Percentiles rank a stretch among this genome's conserved stretches.
phyloP scores from a whole-genome alignment of 805 yeast genomes.

The Spathaspora girioi region DNA sequence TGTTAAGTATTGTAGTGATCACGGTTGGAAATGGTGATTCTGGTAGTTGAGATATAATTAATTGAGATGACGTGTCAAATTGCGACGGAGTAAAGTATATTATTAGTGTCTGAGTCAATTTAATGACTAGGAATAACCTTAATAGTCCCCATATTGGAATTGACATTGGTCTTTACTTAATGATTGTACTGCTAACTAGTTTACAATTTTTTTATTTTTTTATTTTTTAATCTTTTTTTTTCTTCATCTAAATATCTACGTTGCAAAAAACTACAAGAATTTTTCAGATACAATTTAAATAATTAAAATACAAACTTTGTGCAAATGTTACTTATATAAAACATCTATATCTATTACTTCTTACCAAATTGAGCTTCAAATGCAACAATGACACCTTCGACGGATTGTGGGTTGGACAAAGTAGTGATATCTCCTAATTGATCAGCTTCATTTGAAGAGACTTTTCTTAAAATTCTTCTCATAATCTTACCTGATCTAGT shows the following conservation, averaged over 20 bases:
- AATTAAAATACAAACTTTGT: not conserved
- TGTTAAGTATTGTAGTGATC: slow-evolving; percentile 32
- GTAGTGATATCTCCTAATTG: slow-evolving; percentile 79
- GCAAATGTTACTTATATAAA: not conserved
- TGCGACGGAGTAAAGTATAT: slow-evolving; percentile 39
- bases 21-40: slow-evolving; percentile 1
- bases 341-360: slow-evolving; percentile 21
- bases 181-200: not conserved
- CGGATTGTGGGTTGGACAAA: slow-evolving; percentile 72
- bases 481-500: slow-evolving; percentile 84
- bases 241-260: not conserved
- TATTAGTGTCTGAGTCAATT: slow-evolving; percentile 35
- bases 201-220: no score
- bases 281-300: not conserved
- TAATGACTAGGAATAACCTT: slow-evolving; percentile 24
- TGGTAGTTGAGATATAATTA: slow-evolving; percentile 21
- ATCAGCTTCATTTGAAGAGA: slow-evolving; percentile 71
- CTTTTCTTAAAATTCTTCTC: slow-evolving; percentile 81
- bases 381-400: slow-evolving; percentile 56
- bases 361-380: slow-evolving; percentile 39
- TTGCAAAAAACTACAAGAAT: not conserved
- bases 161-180: not conserved
- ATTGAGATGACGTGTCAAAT: slow-evolving; percentile 47
- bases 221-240: not conserved
- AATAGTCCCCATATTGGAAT: slow-evolving; percentile 12